These are phyloP conservation scores for Yamadazyma diospyri DNA, from an alignment of 1,139 yeast genomes.

Conservation along the genomic window DNA sequence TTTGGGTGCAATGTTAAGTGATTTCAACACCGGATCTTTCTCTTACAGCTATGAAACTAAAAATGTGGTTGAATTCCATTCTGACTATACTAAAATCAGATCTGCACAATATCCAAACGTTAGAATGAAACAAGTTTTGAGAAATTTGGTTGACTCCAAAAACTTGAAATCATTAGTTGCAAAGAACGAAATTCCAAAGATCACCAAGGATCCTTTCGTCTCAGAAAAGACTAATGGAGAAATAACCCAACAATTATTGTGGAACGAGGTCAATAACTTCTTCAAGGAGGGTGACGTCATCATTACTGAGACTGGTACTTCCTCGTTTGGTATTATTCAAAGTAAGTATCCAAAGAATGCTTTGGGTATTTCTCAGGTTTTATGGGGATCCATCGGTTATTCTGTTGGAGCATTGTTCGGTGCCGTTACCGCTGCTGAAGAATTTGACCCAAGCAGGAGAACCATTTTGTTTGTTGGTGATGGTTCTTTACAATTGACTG, in stretches of 20 bases:
- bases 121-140: constrained; percentile 34
- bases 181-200: constrained; percentile 16
- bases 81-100: constrained; percentile 34
- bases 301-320: constrained; percentile 39
- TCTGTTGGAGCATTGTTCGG: constrained; percentile 84
- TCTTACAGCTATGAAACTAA: constrained; percentile 35
- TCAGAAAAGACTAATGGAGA: constrained; percentile 10
- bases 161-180: constrained; percentile 15
- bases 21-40: constrained; percentile 40
- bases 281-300: constrained; percentile 35
- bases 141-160: constrained; percentile 15
- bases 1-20: constrained; percentile 35
- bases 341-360: constrained; percentile 32
- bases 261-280: constrained; percentile 32
- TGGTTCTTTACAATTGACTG: constrained; percentile 43
- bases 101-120: constrained; percentile 33
- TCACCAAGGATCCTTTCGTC: constrained; percentile 17
- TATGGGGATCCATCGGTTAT: constrained; percentile 87
- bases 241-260: constrained; percentile 34
- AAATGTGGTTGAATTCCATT: constrained; percentile 39
- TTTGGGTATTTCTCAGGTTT: constrained; percentile 37
- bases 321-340: constrained; percentile 41
- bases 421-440: constrained; percentile 58
- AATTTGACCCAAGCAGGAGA: constrained; percentile 29
- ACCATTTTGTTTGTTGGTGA: constrained; percentile 39